phyloP scores from a whole-genome alignment of 805 yeast genomes.

The Wickerhamomyces rabaulensis region DNA sequence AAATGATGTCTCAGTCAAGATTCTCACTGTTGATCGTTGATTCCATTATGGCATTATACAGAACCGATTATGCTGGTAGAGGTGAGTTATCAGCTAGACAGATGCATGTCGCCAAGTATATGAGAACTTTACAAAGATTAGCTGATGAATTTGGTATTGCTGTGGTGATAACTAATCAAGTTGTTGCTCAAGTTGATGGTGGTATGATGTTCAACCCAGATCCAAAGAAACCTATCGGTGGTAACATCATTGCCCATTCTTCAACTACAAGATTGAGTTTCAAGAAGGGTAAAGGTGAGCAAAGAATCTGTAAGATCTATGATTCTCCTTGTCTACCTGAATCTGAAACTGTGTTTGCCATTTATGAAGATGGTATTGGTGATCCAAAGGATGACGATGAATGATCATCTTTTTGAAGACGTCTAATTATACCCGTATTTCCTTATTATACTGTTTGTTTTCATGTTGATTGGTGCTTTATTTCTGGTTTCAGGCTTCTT shows the following conservation, averaged over 20 bases:
- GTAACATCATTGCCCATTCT: slow-evolving; percentile 94
- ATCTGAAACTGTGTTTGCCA: slow-evolving; percentile 90
- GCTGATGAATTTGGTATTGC: slow-evolving; percentile 99
- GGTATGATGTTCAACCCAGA: slow-evolving; percentile 80
- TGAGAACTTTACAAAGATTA: slow-evolving; percentile 85
- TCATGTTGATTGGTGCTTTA: not conserved
- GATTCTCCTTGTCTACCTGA: slow-evolving; percentile 98
- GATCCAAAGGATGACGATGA: slow-evolving; percentile 71
- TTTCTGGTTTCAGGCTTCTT: not conserved
- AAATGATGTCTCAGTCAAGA: slow-evolving; percentile 93
- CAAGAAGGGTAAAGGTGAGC: slow-evolving; percentile 87
- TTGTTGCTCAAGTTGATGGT: slow-evolving; percentile 96
- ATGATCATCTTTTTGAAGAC: not conserved
- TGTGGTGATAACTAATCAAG: slow-evolving; percentile 92
- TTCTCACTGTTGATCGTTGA: slow-evolving; percentile 91
- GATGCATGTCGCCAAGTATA: slow-evolving; percentile 85
- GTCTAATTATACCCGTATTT: not conserved
- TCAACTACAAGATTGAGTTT: slow-evolving; percentile 90
- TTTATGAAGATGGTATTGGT: slow-evolving; percentile 94
- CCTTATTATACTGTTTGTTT: not conserved
- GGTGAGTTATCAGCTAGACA: slow-evolving; percentile 96
- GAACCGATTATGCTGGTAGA: slow-evolving; percentile 93
- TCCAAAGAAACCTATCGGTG: slow-evolving; percentile 98
- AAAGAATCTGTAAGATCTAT: slow-evolving; percentile 88
- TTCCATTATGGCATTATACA: slow-evolving; percentile 91